Base-by-base conservation (phyloP, 202 grass and related monocot genomes). In the Carex arenaria region DNA sequence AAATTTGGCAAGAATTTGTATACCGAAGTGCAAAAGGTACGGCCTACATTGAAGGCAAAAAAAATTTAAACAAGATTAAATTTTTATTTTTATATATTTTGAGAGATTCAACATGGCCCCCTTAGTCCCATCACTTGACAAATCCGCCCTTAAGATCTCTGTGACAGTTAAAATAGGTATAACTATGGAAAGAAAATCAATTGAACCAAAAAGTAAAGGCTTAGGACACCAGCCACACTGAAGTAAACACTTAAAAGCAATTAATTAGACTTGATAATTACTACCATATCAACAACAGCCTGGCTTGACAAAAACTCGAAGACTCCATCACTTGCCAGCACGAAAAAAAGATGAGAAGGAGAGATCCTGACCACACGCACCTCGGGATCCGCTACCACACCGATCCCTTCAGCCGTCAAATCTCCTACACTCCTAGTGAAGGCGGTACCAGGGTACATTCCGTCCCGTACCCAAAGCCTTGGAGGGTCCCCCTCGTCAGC, bases 241-340 rank as follows among this genome's bases (percentile, higher is more conserved):
- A 78, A 60, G 53, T 22, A 59, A 59, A 18, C 26, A 55, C 20
- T 54, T 34, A 19, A 57, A 31, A 34, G 17, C n/a, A 59, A 19
- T 57, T 34, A 59, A 57, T 77, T 36, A 36, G 73, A 78, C 65
- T 53, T 53, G 31, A 10, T 66, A 60, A 80, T 8, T 32, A 31
- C 56, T 72, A 98, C 95, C 92, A 93, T 98, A 57, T 98, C 95
- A 60, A 98, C 88, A 64, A 98, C 93, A 73, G 90, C 85, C 85
- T 98, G 95, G 80, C 81, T 98, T 22, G 95, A 91, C 86, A 97
- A 90, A 65, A 97, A 97, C 63, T 97, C 94, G 53, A 97, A 97
- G 15, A 97, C 94, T 32, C 95, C 95, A 83, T 98, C 95, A 78
- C 91, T 98, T 0, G 95, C 95, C 0, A 98, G 83, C 17, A 95